Conservation (phyloP, 345 rosid genomes). For the Gynandropsis gynandra region DNA sequence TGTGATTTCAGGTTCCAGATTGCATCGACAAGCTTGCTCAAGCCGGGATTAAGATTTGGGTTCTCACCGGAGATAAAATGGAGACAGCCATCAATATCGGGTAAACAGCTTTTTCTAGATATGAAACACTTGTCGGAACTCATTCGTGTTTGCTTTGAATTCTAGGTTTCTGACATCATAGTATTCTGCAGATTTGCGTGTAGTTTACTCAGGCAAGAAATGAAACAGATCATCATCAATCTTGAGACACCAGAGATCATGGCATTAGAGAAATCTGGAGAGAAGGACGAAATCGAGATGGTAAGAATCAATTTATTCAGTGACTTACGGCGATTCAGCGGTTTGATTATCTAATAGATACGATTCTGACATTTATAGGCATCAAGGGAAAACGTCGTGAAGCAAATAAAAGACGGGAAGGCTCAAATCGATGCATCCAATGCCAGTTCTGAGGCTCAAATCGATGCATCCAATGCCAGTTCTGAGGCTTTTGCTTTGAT, state of each 20-base stretch:
- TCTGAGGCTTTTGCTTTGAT: conserved; percentile 74
- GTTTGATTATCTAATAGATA: background rate
- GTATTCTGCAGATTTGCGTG: conserved; percentile 70
- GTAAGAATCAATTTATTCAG: too few relatives aligned
- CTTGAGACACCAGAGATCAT: conserved; percentile 62
- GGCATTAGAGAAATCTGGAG: conserved; percentile 66
- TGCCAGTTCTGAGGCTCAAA: conserved; percentile 41
- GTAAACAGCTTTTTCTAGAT: conserved; percentile 27
- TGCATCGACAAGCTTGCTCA: conserved; percentile 96
- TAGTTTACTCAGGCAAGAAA: conserved; percentile 92
- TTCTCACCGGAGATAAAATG: conserved; percentile 96
- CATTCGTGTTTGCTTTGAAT: conserved; percentile 13
- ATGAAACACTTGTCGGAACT: background rate
- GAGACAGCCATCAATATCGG: conserved; percentile 97
- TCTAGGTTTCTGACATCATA: conserved; percentile 9
- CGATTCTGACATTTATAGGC: conserved; percentile 33
- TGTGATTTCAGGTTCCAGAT: conserved; percentile 68
- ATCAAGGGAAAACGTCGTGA: conserved; percentile 51
- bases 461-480: conserved; percentile 36
- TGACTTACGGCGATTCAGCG: background rate
- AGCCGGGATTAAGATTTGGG: conserved; percentile 96
- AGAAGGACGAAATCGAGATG: conserved; percentile 46
- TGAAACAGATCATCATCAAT: conserved; percentile 78
- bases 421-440: conserved; percentile 37
- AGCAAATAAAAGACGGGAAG: conserved; percentile 51